Evolutionary conservation across 306 rosid genomes (phyloP).

Genomic region (Ceratonia siliqua): DNA sequence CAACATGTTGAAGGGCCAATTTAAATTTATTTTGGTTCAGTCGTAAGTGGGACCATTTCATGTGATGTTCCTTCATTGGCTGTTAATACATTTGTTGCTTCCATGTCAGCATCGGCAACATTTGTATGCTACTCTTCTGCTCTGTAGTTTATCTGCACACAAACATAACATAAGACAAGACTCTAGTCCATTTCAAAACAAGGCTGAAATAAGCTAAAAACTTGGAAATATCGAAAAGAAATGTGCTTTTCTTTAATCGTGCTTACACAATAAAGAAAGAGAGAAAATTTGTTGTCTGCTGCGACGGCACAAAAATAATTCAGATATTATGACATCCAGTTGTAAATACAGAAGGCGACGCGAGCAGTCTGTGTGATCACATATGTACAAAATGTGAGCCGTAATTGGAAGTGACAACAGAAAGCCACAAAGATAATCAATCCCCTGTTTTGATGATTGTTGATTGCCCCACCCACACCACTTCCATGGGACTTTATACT

Average conservation of each 20-base stretch:
- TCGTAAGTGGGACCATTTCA: conserved; percentile 35
- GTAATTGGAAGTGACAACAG: conserved; percentile 18
- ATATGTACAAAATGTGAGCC: conserved; percentile 7
- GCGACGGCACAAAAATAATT: conserved; percentile 34
- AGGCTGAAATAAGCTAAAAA: not conserved
- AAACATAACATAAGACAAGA: conserved; percentile 2
- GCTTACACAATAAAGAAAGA: not conserved
- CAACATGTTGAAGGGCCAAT: conserved; percentile 39
- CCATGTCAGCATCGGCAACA: conserved; percentile 31
- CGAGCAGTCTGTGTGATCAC: not conserved
- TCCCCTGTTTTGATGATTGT: conserved; percentile 29
- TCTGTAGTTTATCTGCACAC: not conserved
- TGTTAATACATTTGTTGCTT: conserved; percentile 24
- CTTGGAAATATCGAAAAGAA: conserved; percentile 22
- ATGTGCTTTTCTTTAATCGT: not conserved
- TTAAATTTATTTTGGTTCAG: conserved; percentile 11
- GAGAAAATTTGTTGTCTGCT: not conserved
- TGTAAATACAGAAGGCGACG: conserved; percentile 15
- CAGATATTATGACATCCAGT: not conserved
- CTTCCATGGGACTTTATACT: conserved; percentile 11
- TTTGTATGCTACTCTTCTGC: conserved; percentile 32
- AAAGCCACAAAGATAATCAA: conserved; percentile 30
- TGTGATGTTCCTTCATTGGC: conserved; percentile 26
- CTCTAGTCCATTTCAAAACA: conserved; percentile 28
- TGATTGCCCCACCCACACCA: conserved; percentile 21